These are phyloP conservation scores for Circinella minor DNA, from an alignment of 371 early-diverging fungal genomes.

Conservation along the genomic window DNA sequence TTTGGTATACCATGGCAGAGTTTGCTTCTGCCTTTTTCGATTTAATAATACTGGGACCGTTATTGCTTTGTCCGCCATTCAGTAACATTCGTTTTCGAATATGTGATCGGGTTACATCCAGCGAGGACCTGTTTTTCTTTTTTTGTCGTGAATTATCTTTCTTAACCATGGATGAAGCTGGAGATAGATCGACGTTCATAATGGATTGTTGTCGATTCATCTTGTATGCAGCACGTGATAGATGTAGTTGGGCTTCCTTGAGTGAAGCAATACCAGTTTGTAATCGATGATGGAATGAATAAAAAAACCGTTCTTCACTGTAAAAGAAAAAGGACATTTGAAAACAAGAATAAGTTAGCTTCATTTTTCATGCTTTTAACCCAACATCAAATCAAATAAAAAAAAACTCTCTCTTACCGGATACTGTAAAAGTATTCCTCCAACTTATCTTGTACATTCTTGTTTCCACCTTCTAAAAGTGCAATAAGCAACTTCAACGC, in stretches of 20 bases:
- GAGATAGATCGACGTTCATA: slow-evolving; percentile 10
- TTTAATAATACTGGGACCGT: background rate
- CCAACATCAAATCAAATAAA: background rate
- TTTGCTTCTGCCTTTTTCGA: slow-evolving; percentile 10
- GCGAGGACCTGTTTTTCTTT: slow-evolving; percentile 11
- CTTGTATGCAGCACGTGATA: slow-evolving; percentile 35
- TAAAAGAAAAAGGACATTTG: background rate
- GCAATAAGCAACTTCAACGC: slow-evolving; percentile 51
- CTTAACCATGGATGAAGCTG: background rate
- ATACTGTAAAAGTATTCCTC: slow-evolving; percentile 54
- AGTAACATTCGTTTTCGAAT: slow-evolving; percentile 12
- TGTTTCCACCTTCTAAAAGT: slow-evolving; percentile 63
- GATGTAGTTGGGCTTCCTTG: slow-evolving; percentile 42
- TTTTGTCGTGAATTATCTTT: background rate
- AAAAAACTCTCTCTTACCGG: slow-evolving; percentile 13
- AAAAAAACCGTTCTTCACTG: slow-evolving; percentile 61
- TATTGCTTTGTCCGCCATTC: background rate
- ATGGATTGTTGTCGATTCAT: slow-evolving; percentile 41
- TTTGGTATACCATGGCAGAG: slow-evolving; percentile 25
- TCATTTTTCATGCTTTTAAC: background rate
- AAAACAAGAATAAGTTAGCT: background rate
- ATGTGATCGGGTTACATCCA: slow-evolving; percentile 11
- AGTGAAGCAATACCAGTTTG: slow-evolving; percentile 43
- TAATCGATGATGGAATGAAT: slow-evolving; percentile 55
- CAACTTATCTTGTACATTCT: slow-evolving; percentile 48